Evolutionary conservation across 805 yeast genomes (phyloP).

Genomic region (Ogataea ganodermae): DNA sequence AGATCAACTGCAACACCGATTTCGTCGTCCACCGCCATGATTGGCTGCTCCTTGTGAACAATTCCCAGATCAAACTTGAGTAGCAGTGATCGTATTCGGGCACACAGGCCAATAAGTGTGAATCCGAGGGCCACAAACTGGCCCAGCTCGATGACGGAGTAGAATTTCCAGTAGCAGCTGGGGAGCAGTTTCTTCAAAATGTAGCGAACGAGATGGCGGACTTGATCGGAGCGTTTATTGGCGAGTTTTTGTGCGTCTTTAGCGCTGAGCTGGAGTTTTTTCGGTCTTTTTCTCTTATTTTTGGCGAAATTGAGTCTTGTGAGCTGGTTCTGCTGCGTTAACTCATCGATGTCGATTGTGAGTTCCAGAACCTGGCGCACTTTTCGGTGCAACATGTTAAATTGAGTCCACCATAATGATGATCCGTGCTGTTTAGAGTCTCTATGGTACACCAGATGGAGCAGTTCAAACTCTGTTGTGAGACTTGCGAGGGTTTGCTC

Average conservation of each 20-base stretch:
- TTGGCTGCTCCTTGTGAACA: too few species aligned
- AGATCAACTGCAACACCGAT: conserved; percentile 18
- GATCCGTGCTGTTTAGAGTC: conserved; percentile 75
- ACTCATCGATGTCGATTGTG: conserved; percentile 29
- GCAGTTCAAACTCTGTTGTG: conserved; percentile 53
- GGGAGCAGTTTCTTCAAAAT: conserved; percentile 41
- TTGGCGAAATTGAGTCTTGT: conserved; percentile 16
- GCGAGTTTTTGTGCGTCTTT: conserved; percentile 8
- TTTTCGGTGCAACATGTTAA: conserved; percentile 63
- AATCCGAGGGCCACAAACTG: conserved; percentile 78
- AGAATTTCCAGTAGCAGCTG: conserved; percentile 59
- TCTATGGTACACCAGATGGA: conserved; percentile 68
- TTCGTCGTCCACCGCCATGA: conserved; percentile 16
- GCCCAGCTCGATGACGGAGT: conserved; percentile 68
- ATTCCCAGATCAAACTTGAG: conserved; percentile 21
- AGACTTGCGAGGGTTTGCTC: conserved; percentile 14
- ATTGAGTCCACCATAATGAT: conserved; percentile 74
- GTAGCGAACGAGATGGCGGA: conserved; percentile 26
- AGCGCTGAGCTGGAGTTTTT: conserved; percentile 13
- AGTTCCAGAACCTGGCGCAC: conserved; percentile 42
- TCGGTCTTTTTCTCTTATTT: conserved; percentile 8
- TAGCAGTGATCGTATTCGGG: conserved; percentile 42
- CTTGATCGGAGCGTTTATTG: conserved; percentile 8
- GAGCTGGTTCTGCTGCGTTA: conserved; percentile 10
- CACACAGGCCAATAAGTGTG: conserved; percentile 58